Evolutionary conservation across 1,284 basidiomycete genomes (phyloP), one percentile per base, ranked within the genome.

Genomic region (Cutaneotrichosporon cavernicola): DNA sequence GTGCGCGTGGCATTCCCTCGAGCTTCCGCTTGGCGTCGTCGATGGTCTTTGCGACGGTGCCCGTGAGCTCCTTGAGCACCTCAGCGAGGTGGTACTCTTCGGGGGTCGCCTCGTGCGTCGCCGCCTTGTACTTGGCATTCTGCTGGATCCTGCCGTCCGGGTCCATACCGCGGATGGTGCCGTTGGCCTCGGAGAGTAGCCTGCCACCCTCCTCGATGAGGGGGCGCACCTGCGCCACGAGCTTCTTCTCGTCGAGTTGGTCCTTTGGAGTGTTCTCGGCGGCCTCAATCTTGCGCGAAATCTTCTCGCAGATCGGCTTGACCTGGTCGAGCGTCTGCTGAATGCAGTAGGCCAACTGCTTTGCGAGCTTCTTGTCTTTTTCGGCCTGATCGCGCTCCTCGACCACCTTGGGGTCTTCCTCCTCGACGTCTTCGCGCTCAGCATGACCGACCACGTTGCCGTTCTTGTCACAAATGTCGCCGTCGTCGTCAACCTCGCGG

Each of bases 41-140:
- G 58, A 82, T 79, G 0, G 80, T 82, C 11, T 79, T 78, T 47
- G 75, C 76, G 21, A 82, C 81, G 63, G 81, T 79, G 58, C 81
- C 72, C 38, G 81, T 62, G 61, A 82, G 61, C 81, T 81, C 70
- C 73, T 81, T 80, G 62, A 83, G 65, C n/a, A 80, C 76, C 65
- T 81, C 79, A 5, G 81, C 80, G 51, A 83, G 76, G 13, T 80
- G 74, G 56, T 81, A 79, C 62, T 82, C 81, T 58, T 82, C 76
- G 3, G 80, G 79, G 4, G 80, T 73, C 16, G 81, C 81, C 26
- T 72, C 76, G 63, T 82, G 81, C 47, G 80, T 76, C 38, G 73
- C 71, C 64, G 69, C 67, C 57, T 80, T 76, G n/a, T 78, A 67
- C 67, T 77, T 78, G 16, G 81, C 81, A 53, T 72, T 72, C 66